Percentiles rank a stretch among this genome's conserved stretches.
These are phyloP conservation scores for Dendrostoma leiphaemia DNA, from an alignment of 2,329 filamentous ascomycete genomes.

Conservation along the genomic window DNA sequence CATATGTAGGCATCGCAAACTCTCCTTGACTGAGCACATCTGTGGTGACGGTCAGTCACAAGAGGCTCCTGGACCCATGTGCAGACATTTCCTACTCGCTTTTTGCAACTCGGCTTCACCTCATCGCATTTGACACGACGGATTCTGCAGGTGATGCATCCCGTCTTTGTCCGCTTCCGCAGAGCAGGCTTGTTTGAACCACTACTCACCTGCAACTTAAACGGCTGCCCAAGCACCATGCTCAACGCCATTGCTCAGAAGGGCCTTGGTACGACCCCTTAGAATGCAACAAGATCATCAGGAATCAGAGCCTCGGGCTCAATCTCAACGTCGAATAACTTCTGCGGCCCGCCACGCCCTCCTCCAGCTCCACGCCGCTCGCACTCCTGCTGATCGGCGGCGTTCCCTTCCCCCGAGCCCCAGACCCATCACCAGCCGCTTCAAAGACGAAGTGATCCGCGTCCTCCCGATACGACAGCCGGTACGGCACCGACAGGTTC, in stretches of 20 bases:
- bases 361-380: neutral
- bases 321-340: neutral
- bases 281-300: too few species aligned
- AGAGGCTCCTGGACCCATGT: rapidly evolving
- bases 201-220: too few species aligned
- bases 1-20: conserved; percentile 36
- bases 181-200: neutral
- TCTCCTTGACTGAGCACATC: conserved; percentile 23
- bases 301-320: neutral
- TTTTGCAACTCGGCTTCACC: conserved; percentile 28
- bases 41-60: neutral
- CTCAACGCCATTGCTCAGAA: too few species aligned
- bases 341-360: neutral
- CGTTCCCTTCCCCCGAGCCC: neutral
- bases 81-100: conserved; percentile 19
- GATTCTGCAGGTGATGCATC: conserved; percentile 30
- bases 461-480: conserved; percentile 36
- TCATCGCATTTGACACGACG: conserved; percentile 37
- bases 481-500: conserved; percentile 40
- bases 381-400: neutral
- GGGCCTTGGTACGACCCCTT: too few species aligned
- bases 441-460: conserved; percentile 44
- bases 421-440: conserved; percentile 32
- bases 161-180: conserved; percentile 12
- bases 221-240: too few species aligned